phyloP scores from a whole-genome alignment of 345 rosid species.

The Carallia brachiata region DNA sequence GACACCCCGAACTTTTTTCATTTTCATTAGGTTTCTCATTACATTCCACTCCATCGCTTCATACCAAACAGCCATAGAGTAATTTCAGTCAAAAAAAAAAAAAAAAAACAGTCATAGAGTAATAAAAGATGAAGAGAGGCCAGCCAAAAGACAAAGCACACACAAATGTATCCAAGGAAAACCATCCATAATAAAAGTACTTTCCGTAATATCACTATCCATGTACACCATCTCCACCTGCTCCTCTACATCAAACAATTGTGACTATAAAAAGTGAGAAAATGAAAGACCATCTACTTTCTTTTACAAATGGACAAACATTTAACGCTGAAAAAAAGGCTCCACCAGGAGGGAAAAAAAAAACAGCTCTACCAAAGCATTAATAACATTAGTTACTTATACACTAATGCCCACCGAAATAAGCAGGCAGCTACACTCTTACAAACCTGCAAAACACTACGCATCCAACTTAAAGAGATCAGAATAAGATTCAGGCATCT shows the following conservation, averaged over 20 bases:
- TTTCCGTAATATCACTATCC: constrained; percentile 4
- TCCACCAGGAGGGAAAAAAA: not conserved
- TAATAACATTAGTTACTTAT: constrained; percentile 5
- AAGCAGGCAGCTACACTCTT: constrained; percentile 13
- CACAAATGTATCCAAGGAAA: no score
- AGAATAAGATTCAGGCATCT: not conserved
- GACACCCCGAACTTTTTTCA: no score
- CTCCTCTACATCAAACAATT: constrained; percentile 5
- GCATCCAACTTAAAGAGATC: constrained; percentile 7
- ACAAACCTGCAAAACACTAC: constrained; percentile 20
- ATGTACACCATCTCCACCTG: constrained; percentile 19
- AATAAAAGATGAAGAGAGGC: no score
- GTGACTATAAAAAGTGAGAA: not conserved
- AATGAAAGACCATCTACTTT: constrained; percentile 17
- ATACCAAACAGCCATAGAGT: no score
- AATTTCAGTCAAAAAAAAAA: no score
- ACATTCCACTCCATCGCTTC: no score
- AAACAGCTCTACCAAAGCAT: constrained; percentile 16
- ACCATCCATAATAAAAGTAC: not conserved
- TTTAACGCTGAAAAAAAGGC: no score
- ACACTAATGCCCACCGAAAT: constrained; percentile 24
- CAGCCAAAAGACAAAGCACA: not conserved
- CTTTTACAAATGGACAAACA: constrained; percentile 22
- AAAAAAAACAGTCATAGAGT: no score
- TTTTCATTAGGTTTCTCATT: no score